Base-by-base conservation (phyloP, 2,329 filamentous ascomycete species). In the Fusarium nygamai region DNA sequence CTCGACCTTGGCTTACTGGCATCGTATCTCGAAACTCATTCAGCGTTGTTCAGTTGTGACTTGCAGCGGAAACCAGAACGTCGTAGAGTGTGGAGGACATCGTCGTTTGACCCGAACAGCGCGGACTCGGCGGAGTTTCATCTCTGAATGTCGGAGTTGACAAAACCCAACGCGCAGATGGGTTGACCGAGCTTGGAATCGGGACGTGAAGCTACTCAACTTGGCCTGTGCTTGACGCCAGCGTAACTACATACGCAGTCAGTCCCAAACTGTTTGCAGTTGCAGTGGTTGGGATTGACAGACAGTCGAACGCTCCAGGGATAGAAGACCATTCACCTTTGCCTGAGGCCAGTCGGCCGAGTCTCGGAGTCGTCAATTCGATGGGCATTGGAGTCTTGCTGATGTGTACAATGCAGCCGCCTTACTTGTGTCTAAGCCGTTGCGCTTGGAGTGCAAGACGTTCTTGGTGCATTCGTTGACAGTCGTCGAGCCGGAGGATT, bases 81-180 rank as follows among this genome's bases (percentile, higher is more conserved):
- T 3, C 1, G 3, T 36, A 27, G n/a, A 27, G n/a, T 1, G 17
- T 24, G 3, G 33, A 22, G 2, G 17, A 17, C n/a, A 34, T 36
- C n/a, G 0, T 17, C 1, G 33, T 24, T 22, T 36, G n/a, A 27
- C n/a, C 12, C 2, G 19, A 36, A 53, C 7, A 27, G 50, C 50
- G n/a, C 5, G 9, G 13, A 36, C 2, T 53, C 0, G 4, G 19
- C 38, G 11, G 19, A 12, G 9, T 20, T 20, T 20, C 10, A 20
- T 38, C 19, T 20, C 5, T 22, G 19, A 39, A 12, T 22, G 38
- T 12, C 7, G 38, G 17, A 36, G 1, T 53, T 2, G 4, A 13
- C 34, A 29, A 5, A 24, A 29, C 2, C 10, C 0, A 39, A 29
- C 14, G 17, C 13, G 14, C 8, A 29, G 4, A 11, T 13, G 11